Percentiles rank a stretch among this genome's conserved stretches.
Evolutionary conservation across 495 filamentous ascomycete genomes (phyloP).

Genomic region (Thozetella sp.): DNA sequence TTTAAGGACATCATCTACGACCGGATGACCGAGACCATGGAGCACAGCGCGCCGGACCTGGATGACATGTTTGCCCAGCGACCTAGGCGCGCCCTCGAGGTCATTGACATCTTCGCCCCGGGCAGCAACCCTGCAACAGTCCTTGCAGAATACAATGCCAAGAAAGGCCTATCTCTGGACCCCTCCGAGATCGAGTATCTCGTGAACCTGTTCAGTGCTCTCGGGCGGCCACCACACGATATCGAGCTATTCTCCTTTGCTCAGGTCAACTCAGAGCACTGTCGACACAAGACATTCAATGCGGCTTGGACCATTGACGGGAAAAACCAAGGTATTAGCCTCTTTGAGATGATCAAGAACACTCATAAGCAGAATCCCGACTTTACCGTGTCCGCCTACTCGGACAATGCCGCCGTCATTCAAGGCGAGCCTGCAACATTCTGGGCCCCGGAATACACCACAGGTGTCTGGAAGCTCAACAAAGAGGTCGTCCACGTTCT

Average conservation of each 20-base stretch:
- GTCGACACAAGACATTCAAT: constrained; percentile 85
- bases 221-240: constrained; percentile 74
- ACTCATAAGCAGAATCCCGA: constrained; percentile 80
- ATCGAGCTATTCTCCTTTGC: constrained; percentile 96
- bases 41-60: constrained; percentile 61
- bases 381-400: constrained; percentile 90
- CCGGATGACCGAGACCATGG: constrained; percentile 85
- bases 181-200: constrained; percentile 84
- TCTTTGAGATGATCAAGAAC: constrained; percentile 95
- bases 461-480: constrained; percentile 83
- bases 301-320: constrained; percentile 98
- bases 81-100: constrained; percentile 64
- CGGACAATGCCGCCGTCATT: constrained; percentile 94
- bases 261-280: constrained; percentile 85
- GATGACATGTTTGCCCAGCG: constrained; percentile 74
- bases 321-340: constrained; percentile 69
- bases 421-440: constrained; percentile 73
- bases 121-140: constrained; percentile 61
- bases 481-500: constrained; percentile 87
- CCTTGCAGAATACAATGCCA: constrained; percentile 73
- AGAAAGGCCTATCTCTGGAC: constrained; percentile 79
- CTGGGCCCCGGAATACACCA: constrained; percentile 85
- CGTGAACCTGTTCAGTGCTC: constrained; percentile 73
- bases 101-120: constrained; percentile 63
- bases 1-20: constrained; percentile 74